Conservation (phyloP, 768 basidiomycete species). For the Suillus clintonianus region DNA sequence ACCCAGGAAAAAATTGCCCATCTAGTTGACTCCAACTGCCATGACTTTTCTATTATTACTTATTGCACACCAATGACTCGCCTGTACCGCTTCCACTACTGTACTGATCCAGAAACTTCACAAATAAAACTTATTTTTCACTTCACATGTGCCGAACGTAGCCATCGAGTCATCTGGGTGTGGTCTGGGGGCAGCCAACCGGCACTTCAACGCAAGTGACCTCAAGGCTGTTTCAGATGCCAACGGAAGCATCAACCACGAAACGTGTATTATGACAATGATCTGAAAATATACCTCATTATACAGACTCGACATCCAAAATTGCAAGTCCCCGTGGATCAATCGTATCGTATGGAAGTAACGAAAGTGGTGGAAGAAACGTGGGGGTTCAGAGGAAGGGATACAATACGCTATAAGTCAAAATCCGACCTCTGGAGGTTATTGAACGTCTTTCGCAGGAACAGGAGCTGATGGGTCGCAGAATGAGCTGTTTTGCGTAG, state of each 20-base stretch:
- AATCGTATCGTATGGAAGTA: not conserved
- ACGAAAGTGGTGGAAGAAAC: conserved; percentile 1
- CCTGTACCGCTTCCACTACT: not conserved
- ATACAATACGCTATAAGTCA: not conserved
- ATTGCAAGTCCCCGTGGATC: not conserved
- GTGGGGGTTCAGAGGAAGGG: not conserved
- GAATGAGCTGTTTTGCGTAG: not conserved
- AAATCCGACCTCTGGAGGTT: not conserved
- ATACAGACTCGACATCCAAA: conserved; percentile 2
- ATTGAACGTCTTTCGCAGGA: not conserved
- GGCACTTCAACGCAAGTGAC: not conserved
- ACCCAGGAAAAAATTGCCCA: conserved; percentile 11
- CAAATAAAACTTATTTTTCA: too few species aligned
- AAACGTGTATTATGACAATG: not conserved
- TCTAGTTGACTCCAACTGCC: not conserved
- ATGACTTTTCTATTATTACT: not conserved
- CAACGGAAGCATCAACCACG: not conserved
- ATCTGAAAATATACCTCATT: not conserved
- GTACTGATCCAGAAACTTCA: too few species aligned
- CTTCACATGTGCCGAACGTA: too few species aligned
- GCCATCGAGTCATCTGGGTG: too few species aligned
- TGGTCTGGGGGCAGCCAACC: too few species aligned
- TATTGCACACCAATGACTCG: not conserved
- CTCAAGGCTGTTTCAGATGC: not conserved
- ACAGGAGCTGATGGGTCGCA: not conserved